Percentiles rank a stretch among this genome's conserved stretches.
Evolutionary conservation across 2,329 filamentous ascomycete genomes (phyloP).

Genomic region (Monilinia laxa): DNA sequence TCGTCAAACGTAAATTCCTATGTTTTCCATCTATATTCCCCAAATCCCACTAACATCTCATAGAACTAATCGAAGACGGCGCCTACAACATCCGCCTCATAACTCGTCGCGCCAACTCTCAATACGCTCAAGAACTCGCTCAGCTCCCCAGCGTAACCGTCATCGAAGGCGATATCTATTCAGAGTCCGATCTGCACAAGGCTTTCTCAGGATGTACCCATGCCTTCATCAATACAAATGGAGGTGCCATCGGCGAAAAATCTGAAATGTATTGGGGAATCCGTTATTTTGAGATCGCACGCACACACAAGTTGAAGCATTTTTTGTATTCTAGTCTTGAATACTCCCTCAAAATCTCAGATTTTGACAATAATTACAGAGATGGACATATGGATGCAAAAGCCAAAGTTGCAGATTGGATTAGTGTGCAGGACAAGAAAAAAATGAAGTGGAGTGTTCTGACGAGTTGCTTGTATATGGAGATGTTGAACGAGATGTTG

Average conservation of each 20-base stretch:
- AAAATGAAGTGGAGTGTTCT: constrained; percentile 34
- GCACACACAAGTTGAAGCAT: constrained; percentile 34
- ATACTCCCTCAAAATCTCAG: constrained; percentile 42
- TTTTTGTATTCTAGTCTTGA: constrained; percentile 44
- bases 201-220: constrained; percentile 41
- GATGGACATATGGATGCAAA: constrained; percentile 46
- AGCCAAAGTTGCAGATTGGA: constrained; percentile 37
- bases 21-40: not conserved
- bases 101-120: constrained; percentile 42
- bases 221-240: constrained; percentile 46
- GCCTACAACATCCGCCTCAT: constrained; percentile 40
- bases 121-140: constrained; percentile 40
- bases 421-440: constrained; percentile 26
- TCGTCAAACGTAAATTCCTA: constrained; percentile 38
- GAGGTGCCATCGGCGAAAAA: constrained; percentile 43
- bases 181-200: constrained; percentile 41
- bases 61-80: constrained; percentile 20
- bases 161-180: constrained; percentile 42
- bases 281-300: constrained; percentile 39
- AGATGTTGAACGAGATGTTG: constrained; percentile 35
- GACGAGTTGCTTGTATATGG: constrained; percentile 40
- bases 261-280: constrained; percentile 43
- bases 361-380: constrained; percentile 42
- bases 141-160: constrained; percentile 43
- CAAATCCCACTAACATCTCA: not conserved